Percentiles rank a stretch among this genome's conserved stretches.
These are phyloP conservation scores for Vitis riparia DNA, from an alignment of 164 flowering plant genomes.

Conservation along the genomic window DNA sequence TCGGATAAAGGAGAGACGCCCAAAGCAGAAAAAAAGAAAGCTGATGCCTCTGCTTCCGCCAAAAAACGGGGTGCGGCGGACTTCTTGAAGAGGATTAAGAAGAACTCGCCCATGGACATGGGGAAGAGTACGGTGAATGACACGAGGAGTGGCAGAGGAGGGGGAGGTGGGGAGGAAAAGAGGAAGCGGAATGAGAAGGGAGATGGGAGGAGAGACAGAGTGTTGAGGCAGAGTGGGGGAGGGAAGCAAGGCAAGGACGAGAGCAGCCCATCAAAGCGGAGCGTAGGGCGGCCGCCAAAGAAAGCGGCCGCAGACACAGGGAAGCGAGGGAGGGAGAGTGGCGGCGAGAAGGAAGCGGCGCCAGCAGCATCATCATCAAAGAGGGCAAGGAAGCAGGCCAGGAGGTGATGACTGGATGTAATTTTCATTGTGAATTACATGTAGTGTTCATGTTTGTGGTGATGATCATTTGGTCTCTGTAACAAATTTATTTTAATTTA, in stretches of 20 bases:
- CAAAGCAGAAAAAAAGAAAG: conserved; percentile 18
- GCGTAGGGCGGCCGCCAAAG: conserved; percentile 71
- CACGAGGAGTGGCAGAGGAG: conserved; percentile 3
- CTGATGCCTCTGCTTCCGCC: conserved; percentile 14
- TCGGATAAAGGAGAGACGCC: conserved; percentile 16
- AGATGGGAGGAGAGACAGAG: conserved; percentile 24
- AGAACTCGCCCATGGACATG: conserved; percentile 39
- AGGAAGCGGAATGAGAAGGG: conserved; percentile 14
- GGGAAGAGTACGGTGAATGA: conserved; percentile 20
- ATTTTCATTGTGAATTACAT: too few species aligned
- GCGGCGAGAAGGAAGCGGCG: conserved; percentile 21
- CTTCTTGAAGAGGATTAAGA: conserved; percentile 77
- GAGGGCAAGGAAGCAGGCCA: conserved; percentile 52
- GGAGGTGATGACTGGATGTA: conserved; percentile 28
- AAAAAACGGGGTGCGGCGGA: conserved; percentile 72
- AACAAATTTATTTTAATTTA: too few species aligned
- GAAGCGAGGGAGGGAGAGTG: conserved; percentile 38
- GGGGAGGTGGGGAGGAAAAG: conserved; percentile 17
- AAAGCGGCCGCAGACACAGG: conserved; percentile 19
- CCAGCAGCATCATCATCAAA: conserved; percentile 19
- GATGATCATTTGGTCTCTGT: too few species aligned
- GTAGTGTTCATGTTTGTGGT: too few species aligned
- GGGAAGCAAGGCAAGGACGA: conserved; percentile 19
- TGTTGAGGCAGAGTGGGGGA: conserved; percentile 8
- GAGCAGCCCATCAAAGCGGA: conserved; percentile 42